Base-by-base conservation (phyloP, 306 rosid species). In the Casuarina glauca region DNA sequence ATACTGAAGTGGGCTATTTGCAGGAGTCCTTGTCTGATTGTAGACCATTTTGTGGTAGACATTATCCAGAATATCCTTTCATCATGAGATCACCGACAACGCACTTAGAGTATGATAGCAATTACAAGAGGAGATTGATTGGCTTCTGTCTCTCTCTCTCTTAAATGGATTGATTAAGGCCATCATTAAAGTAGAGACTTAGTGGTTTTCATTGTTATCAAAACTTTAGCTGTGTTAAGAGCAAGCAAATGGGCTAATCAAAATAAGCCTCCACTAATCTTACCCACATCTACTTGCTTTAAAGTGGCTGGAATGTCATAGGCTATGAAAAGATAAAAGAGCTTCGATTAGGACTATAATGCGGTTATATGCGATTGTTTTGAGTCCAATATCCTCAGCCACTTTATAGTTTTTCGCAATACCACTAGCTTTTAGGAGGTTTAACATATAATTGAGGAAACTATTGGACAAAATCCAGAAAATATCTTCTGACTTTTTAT, bases 191-290 rank as follows among this genome's bases (percentile, higher is more conserved):
- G n/a, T 5, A 39, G 44, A 35, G 8, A 4, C 19, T 38, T 12
- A 63, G 69, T 63, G 69, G 46, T 15, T 38, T 63, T 63, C 69
- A 44, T 15, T 36, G 69, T 38, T 63, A 63, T 38, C 46, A 38
- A 63, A 63, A 36, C 69, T 5, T 15, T 63, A 38, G 69, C 13
- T 15, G 9, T 15, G 2, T 13, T 12, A 63, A 45, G 69, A 63
- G 38, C 20, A 38, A 2, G 17, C 68, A 42, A 66, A 66, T 66
- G 71, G 71, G 36, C 5, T 66, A 42, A 9, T 17, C 50, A 17
- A 32, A 66, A 67, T 17, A 26, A 17, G 20, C n/a, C 71, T n/a
- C 46, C 50, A 9, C 71, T 50, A 42, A 42, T 42, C 71, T 41
- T 41, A 41, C 15, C n/a, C 35, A 42, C 26, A 42, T 12, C 71